Evolutionary conservation across 1,284 basidiomycete species (phyloP), one percentile per base, ranked within the genome.

Genomic region (Boletus semigastroideus): DNA sequence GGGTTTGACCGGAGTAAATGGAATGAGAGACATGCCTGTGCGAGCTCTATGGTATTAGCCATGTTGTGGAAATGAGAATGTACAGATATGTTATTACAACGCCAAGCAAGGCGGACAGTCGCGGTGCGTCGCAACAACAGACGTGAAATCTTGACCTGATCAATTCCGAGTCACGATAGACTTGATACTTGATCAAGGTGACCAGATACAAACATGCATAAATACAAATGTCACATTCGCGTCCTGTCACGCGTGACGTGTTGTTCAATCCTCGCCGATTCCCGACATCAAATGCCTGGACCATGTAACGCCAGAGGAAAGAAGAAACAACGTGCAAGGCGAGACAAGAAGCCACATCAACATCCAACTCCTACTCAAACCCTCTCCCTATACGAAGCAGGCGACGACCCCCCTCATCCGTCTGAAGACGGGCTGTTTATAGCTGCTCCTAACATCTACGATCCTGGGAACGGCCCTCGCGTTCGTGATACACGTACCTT

Each of bases 391-490:
- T 43, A 57, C 39, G 62, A 56, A 12, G 10, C 30, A 9, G 4
- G 30, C 25, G 46, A 52, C 25, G 49, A 58, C 40, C 46, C 40
- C 17, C 20, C 48, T 14, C 17, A 22, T 50, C 34, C 54, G 30
- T 41, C 4, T 12, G 48, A 58, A 22, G 60, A 65, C 33, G 57
- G 61, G 0, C 33, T 66, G 0, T 56, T 72, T 31, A 63, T 67
- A 22, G 61, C 69, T 48, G 61, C 67, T 27, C 84, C 84, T 3
- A 83, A 82, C 59, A 86, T 91, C 30, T 71, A 86, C 55, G 83
- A 90, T 64, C 84, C 86, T 1, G 88, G 88, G 25, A 86, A 83
- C 55, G 88, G 88, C 0, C 86, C 86, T 10, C 84, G 87, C 47
- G 85, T 91, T 6, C 76, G 80, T 12, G 76, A 87, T 62, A 71